Percentiles rank a stretch among this genome's conserved stretches.
These are phyloP conservation scores for Mycena rosella DNA, from an alignment of 768 basidiomycete species.

Conservation along the genomic window DNA sequence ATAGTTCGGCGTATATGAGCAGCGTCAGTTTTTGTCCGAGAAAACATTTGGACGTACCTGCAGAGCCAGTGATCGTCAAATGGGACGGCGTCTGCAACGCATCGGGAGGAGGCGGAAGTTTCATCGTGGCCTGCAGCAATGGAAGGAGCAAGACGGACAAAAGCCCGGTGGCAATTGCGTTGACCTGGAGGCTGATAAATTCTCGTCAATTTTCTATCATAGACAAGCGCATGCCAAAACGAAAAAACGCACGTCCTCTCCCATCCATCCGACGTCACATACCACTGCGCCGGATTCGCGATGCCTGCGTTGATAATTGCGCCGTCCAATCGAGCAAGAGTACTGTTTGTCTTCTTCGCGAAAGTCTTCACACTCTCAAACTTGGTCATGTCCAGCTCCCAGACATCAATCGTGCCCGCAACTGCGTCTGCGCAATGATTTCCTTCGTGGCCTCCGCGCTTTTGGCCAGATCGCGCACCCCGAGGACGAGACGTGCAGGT, in stretches of 20 bases:
- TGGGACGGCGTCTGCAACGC: slow-evolving; percentile 15
- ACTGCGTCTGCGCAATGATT: slow-evolving; percentile 35
- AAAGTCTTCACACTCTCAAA: slow-evolving; percentile 51
- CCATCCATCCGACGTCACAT: slow-evolving; percentile 47
- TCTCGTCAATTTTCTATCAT: no score
- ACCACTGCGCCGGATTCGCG: slow-evolving; percentile 6
- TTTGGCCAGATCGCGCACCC: slow-evolving; percentile 43
- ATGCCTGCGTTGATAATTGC: slow-evolving; percentile 48
- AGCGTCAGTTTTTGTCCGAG: no score
- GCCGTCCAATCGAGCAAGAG: slow-evolving; percentile 40
- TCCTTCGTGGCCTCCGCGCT: slow-evolving; percentile 34
- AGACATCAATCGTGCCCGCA: slow-evolving; percentile 39
- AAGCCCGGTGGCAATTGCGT: slow-evolving; percentile 20
- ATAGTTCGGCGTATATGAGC: not conserved
- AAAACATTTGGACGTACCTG: no score
- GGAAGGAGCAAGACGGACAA: slow-evolving; percentile 23
- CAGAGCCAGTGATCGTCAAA: slow-evolving; percentile 29
- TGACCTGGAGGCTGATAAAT: slow-evolving; percentile 1
- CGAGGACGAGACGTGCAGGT: slow-evolving; percentile 43
- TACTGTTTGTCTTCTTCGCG: slow-evolving; percentile 41
- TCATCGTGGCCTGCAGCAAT: slow-evolving; percentile 12
- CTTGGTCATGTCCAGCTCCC: slow-evolving; percentile 49
- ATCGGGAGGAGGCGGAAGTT: slow-evolving; percentile 16
- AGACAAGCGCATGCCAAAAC: not conserved
- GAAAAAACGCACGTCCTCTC: slow-evolving; percentile 34